Conservation (phyloP, 2,329 filamentous ascomycete species). For the Trichoderma atrobrunneum region DNA sequence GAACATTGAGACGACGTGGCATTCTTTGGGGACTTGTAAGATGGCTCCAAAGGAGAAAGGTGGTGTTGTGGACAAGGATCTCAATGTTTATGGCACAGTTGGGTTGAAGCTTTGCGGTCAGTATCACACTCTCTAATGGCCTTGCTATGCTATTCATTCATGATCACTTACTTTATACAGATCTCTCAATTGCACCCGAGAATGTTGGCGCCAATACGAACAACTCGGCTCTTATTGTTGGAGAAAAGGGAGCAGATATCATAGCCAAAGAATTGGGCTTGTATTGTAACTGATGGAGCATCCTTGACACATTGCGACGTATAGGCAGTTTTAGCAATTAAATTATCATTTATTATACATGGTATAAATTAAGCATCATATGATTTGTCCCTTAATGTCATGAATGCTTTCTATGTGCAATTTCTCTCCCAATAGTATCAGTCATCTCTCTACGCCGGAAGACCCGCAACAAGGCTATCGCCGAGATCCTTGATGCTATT, state of each 20-base stretch:
- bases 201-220: constrained; percentile 46
- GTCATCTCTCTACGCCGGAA: background rate
- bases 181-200: constrained; percentile 36
- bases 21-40: constrained; percentile 42
- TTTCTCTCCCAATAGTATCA: background rate
- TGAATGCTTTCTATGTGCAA: background rate
- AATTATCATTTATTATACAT: background rate
- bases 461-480: constrained; percentile 40
- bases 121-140: constrained; percentile 20
- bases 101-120: constrained; percentile 38
- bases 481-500: constrained; percentile 46
- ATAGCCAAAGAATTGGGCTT: constrained; percentile 28
- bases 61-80: constrained; percentile 40
- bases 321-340: background rate
- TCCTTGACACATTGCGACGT: background rate
- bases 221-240: constrained; percentile 43
- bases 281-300: background rate
- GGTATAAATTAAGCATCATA: background rate
- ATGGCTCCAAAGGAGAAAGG: constrained; percentile 39
- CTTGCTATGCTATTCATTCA: background rate
- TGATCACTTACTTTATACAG: constrained; percentile 24
- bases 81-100: constrained; percentile 42
- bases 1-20: constrained; percentile 41
- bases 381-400: too few species aligned
- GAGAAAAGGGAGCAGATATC: constrained; percentile 41